Percentiles rank a stretch among this genome's conserved stretches.
phyloP scores from a whole-genome alignment of 2,329 filamentous ascomycete species.

The Endothia cerciana region DNA sequence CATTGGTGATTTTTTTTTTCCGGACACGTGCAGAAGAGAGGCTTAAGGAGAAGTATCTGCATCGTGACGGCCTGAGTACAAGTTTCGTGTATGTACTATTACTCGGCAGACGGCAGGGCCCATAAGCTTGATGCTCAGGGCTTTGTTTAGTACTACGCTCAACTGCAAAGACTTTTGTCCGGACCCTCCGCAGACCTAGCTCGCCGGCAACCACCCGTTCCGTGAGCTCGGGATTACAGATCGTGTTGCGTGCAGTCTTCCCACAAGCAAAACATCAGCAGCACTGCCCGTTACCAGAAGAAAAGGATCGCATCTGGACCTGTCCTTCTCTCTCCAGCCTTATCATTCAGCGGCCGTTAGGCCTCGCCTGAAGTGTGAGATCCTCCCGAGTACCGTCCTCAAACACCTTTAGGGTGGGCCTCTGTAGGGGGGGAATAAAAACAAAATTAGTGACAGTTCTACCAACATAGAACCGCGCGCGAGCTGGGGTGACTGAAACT shows the following conservation, averaged over 20 bases:
- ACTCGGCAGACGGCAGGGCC: neutral
- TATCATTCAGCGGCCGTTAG: slow-evolving; percentile 1
- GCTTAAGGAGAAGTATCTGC: neutral
- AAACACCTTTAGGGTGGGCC: slow-evolving; percentile 19
- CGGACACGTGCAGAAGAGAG: neutral
- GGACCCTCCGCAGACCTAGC: neutral
- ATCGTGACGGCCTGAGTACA: neutral
- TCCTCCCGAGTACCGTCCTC: slow-evolving; percentile 25
- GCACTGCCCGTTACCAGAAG: too few species aligned
- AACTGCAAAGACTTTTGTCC: neutral
- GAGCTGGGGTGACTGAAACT: too few species aligned
- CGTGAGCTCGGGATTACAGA: too few species aligned
- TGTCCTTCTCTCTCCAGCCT: neutral
- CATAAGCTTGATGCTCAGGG: neutral
- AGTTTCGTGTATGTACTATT: neutral
- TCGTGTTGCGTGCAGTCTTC: neutral
- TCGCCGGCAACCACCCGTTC: neutral
- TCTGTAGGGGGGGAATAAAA: neutral
- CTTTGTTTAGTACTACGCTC: neutral
- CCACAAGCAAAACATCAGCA: neutral
- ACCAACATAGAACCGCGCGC: neutral
- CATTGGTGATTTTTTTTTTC: neutral
- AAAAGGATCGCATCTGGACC: neutral
- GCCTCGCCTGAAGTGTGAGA: neutral
- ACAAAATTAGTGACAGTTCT: neutral